Conservation (phyloP, 768 basidiomycete species). For the Phaeotremella skinneri region DNA sequence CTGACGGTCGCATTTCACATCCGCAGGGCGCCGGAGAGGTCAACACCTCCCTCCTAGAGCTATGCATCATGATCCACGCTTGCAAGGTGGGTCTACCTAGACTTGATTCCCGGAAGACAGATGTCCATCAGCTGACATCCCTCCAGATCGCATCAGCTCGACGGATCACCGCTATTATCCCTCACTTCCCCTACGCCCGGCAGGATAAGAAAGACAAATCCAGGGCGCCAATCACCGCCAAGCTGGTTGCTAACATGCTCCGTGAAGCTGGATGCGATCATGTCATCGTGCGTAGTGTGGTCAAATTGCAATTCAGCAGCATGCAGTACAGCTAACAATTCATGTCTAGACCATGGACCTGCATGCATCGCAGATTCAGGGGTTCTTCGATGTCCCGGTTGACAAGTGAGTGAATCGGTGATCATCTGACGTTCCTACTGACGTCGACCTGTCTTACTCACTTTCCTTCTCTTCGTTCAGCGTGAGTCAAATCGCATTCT, state of each 20-base stretch:
- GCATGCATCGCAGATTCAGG: conserved; percentile 96
- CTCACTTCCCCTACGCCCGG: conserved; percentile 93
- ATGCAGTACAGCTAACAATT: background rate
- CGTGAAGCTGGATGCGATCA: conserved; percentile 96
- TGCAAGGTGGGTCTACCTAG: conserved; percentile 62
- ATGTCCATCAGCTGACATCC: background rate
- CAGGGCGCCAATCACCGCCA: conserved; percentile 94
- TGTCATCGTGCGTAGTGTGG: conserved; percentile 63
- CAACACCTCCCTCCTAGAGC: conserved; percentile 97
- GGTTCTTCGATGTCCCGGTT: conserved; percentile 97
- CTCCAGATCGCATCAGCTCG: conserved; percentile 77
- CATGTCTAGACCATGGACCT: conserved; percentile 78
- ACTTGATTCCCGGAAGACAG: background rate
- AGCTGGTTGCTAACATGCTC: conserved; percentile 97
- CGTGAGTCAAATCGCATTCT: conserved; percentile 15
- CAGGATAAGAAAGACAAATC: conserved; percentile 99
- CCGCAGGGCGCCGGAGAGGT: conserved; percentile 60
- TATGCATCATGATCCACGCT: conserved; percentile 95
- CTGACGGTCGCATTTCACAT: background rate
- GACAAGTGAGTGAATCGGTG: conserved; percentile 62
- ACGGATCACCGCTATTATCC: conserved; percentile 94
- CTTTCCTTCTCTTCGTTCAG: conserved; percentile 1
- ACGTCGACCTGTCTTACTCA: background rate
- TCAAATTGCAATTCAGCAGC: background rate
- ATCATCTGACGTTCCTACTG: background rate